phyloP scores from a whole-genome alignment of 208 protist genomes.

The Trypanosoma platydactyli region DNA sequence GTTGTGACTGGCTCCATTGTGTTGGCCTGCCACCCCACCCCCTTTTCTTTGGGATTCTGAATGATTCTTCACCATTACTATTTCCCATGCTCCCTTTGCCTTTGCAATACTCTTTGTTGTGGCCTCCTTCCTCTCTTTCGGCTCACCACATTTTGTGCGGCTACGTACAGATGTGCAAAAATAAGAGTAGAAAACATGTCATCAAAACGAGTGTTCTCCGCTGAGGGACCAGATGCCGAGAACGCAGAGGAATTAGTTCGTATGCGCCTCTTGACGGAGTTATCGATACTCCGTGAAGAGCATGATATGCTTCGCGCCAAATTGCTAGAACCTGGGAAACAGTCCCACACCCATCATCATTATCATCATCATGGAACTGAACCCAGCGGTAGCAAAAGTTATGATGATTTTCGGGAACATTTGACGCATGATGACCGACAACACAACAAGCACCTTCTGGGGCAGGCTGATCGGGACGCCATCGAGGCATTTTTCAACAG shows the following conservation, averaged over 20 bases:
- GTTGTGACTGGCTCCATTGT: no score
- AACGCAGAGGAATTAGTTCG: slow-evolving; percentile 33
- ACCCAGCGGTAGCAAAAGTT: no score
- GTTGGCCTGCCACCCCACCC: no score
- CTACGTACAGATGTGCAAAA: neutral
- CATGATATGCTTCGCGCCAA: slow-evolving; percentile 27
- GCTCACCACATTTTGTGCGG: no score
- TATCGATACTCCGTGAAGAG: slow-evolving; percentile 43
- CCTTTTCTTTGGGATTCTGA: no score
- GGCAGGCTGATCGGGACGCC: slow-evolving; percentile 78
- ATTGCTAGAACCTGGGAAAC: neutral
- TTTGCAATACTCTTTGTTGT: no score
- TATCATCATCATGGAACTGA: no score
- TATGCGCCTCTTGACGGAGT: slow-evolving; percentile 36
- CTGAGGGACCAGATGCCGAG: neutral
- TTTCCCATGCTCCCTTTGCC: no score
- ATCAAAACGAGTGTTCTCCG: neutral
- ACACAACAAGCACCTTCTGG: slow-evolving; percentile 22
- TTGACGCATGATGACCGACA: neutral
- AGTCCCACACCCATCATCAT: neutral
- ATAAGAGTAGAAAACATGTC: neutral
- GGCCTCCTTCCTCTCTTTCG: no score
- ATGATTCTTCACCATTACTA: no score
- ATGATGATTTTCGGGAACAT: no score
- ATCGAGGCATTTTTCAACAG: slow-evolving; percentile 88